These are phyloP conservation scores for Salvia miltiorrhiza DNA, from an alignment of 257 asterid species.

Conservation along the genomic window DNA sequence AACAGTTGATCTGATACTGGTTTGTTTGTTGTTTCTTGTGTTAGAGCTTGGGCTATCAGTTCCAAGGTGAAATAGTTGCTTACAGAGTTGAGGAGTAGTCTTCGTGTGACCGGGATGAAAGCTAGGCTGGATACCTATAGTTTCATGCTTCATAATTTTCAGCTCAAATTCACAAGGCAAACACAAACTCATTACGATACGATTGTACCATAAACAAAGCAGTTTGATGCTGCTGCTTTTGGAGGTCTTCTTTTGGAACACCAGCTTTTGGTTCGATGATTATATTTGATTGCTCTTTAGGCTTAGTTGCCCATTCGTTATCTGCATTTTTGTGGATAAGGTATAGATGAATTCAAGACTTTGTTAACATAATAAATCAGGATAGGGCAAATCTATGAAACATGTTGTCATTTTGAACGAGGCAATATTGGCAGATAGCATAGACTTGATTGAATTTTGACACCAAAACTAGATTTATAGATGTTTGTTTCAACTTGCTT, in stretches of 20 bases:
- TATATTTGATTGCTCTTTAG: neutral
- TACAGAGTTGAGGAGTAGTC: constrained; percentile 35
- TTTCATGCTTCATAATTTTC: constrained; percentile 13
- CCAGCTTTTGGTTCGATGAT: neutral
- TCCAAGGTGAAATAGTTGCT: constrained; percentile 71
- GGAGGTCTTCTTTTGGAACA: neutral
- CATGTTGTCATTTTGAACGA: neutral
- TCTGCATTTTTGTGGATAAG: neutral
- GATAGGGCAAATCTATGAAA: neutral
- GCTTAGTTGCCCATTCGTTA: neutral
- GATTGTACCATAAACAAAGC: neutral
- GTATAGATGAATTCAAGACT: neutral
- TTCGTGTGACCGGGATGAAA: constrained; percentile 30
- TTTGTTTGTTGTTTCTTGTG: constrained; percentile 40
- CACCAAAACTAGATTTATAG: too few species aligned
- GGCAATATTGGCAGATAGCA: too few species aligned
- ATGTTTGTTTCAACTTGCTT: too few species aligned
- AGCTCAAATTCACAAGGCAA: constrained; percentile 22
- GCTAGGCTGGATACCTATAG: constrained; percentile 24
- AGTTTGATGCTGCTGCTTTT: neutral
- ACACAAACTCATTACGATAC: constrained; percentile 1
- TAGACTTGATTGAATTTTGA: too few species aligned
- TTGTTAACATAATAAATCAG: neutral
- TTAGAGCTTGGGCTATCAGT: constrained; percentile 85
- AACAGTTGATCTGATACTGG: constrained; percentile 35